Evolutionary conservation across 139 green algal genomes (phyloP).

Genomic region (Coccomyxa sp.): DNA sequence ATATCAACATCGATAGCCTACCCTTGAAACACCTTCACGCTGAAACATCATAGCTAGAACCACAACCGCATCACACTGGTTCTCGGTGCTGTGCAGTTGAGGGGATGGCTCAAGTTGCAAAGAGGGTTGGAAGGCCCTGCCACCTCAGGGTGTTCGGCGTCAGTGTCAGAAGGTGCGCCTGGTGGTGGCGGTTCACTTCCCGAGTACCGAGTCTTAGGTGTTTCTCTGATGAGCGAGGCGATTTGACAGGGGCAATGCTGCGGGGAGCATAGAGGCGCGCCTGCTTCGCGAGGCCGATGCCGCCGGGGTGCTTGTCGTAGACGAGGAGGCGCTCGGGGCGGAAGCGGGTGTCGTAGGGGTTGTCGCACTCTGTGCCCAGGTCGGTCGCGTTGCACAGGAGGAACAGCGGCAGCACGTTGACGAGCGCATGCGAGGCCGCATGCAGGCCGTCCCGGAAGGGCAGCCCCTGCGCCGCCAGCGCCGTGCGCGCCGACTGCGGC

Average conservation of each 20-base stretch:
- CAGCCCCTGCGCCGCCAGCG: constrained; percentile 34
- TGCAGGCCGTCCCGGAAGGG: constrained; percentile 77
- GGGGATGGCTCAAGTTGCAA: no score
- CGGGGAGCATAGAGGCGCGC: constrained; percentile 20
- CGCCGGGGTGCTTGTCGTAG: constrained; percentile 86
- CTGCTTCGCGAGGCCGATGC: constrained; percentile 74
- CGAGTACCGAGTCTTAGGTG: no score
- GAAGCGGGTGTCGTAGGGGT: constrained; percentile 72
- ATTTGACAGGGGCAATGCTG: no score
- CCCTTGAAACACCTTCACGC: background rate
- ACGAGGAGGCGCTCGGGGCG: constrained; percentile 84
- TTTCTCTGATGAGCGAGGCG: no score
- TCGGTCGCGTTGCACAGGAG: constrained; percentile 61
- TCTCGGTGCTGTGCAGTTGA: background rate
- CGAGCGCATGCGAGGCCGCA: constrained; percentile 80
- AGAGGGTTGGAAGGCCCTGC: no score
- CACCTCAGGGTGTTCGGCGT: no score
- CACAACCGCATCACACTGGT: background rate
- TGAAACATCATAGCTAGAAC: background rate
- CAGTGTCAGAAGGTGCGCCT: no score
- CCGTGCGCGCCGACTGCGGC: constrained; percentile 43
- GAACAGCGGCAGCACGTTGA: constrained; percentile 83
- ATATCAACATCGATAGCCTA: background rate
- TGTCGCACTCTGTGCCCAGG: constrained; percentile 78
- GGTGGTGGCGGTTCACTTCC: no score